Evolutionary conservation across 2,329 filamentous ascomycete genomes (phyloP), one percentile per base, ranked within the genome.

Genomic region (Onygenales sp.): DNA sequence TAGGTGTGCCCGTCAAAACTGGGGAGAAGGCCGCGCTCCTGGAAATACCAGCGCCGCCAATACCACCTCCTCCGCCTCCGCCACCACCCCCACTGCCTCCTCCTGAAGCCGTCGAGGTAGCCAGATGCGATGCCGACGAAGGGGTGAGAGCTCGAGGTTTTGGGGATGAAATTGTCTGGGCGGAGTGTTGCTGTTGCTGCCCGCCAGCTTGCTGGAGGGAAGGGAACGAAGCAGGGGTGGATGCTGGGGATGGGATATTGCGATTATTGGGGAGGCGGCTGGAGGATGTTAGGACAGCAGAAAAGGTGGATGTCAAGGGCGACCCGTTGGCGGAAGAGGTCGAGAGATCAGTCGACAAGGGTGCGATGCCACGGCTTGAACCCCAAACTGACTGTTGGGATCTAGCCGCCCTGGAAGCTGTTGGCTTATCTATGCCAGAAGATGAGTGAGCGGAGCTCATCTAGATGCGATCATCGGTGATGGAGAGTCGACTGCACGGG

Each of bases 11-110:
- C 54, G 78, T 78, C 52, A 79, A 72, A 53, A 80, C 78, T 60
- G 81, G 80, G 68, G 81, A 83, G 67, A 80, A 81, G 62, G 78
- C 76, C 61, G 75, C 75, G 63, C 79, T 74, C 70, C 80, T 77
- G 55, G 78, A 74, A 66, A 72, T 71, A 69, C 76, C 78, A 70
- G 77, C 77, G 69, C 76, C 78, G 71, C 76, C 70, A 66, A 72
- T 75, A 67, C 72, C 72, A 64, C 74, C 74, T 65, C 72, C 67
- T 68, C 77, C 78, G 71, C 76, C 70, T 66, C 72, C 75, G 66
- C 72, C 72, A 65, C 74, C 74, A 66, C 72, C 66, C 59, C 71
- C 69, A 67, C 69, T 76, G 71, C 75, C 77, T 69, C 71, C 70
- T 64, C 75, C 67, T 65, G 76, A 74, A 67, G 75, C 73, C 68